Evolutionary conservation across 805 yeast genomes (phyloP).

Genomic region (Yarrowia sp.): DNA sequence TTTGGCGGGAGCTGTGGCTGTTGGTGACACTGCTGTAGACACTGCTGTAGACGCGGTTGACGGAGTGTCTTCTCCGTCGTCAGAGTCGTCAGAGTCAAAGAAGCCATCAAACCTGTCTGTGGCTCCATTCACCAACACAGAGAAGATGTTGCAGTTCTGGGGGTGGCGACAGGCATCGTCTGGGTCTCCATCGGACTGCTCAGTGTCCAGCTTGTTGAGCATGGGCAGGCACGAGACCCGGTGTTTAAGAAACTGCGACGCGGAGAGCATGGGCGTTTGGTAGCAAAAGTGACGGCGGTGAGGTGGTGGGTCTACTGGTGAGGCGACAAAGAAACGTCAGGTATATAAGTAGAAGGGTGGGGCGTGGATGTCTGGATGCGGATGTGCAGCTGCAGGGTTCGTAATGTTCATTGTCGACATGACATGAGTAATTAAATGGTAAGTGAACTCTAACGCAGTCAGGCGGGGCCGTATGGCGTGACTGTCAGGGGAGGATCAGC

Average conservation of each 20-base stretch:
- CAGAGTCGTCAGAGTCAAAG: not conserved
- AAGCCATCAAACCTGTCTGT: not conserved
- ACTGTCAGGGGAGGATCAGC: not conserved
- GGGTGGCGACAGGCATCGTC: conserved; percentile 10
- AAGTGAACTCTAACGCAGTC: not conserved
- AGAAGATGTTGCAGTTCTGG: conserved; percentile 6
- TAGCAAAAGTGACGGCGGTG: too few relatives aligned
- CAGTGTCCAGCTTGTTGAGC: not conserved
- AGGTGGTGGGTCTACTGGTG: not conserved
- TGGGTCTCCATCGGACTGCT: not conserved
- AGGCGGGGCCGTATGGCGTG: not conserved
- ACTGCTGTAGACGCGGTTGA: too few relatives aligned
- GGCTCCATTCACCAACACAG: conserved; percentile 9
- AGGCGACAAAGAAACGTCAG: too few relatives aligned
- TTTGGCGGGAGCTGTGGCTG: not conserved
- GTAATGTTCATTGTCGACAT: not conserved
- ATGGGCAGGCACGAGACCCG: not conserved
- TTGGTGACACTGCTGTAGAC: not conserved
- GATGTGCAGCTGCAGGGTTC: not conserved
- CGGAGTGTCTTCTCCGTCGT: not conserved
- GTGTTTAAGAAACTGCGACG: conserved; percentile 20
- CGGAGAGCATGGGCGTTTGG: conserved; percentile 16
- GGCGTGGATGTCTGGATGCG: not conserved
- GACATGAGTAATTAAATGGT: not conserved
- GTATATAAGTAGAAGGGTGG: not conserved